These are phyloP conservation scores for Ciborinia camelliae DNA, from an alignment of 2,329 filamentous ascomycete species.

Conservation along the genomic window DNA sequence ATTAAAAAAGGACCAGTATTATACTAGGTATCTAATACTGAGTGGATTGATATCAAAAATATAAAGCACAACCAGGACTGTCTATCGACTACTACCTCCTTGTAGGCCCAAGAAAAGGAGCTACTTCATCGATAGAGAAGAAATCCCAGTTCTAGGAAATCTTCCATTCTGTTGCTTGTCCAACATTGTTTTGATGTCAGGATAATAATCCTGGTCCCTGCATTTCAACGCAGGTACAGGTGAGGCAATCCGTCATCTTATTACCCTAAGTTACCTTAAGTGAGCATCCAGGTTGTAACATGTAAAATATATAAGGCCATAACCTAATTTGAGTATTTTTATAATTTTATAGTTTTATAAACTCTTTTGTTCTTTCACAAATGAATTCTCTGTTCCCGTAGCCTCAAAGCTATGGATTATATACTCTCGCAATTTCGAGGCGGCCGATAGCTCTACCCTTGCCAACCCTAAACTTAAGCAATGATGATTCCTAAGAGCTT, in stretches of 20 bases:
- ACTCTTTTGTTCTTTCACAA: not conserved
- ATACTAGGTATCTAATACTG: not conserved
- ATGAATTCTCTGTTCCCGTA: not conserved
- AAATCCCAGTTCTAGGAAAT: not conserved
- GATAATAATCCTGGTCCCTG: slow-evolving; percentile 12
- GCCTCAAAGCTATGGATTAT: not conserved
- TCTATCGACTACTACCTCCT: not conserved
- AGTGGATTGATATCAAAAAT: not conserved
- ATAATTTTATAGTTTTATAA: not conserved
- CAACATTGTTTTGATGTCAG: slow-evolving; percentile 8
- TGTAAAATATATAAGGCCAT: not conserved
- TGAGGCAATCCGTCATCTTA: not conserved
- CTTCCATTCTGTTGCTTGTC: slow-evolving; percentile 14
- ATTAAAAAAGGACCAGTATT: too few relatives aligned
- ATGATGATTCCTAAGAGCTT: not conserved
- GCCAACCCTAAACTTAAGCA: not conserved
- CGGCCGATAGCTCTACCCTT: not conserved
- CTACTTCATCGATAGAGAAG: not conserved
- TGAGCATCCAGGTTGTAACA: not conserved
- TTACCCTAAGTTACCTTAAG: not conserved
- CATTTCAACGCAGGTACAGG: slow-evolving; percentile 10
- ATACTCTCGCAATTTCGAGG: not conserved
- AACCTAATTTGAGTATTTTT: not conserved
- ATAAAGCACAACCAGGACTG: not conserved
- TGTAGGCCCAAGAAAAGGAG: too few relatives aligned